These are phyloP conservation scores for Maudiozyma serrabonitensis DNA, from an alignment of 805 yeast genomes.

Conservation along the genomic window DNA sequence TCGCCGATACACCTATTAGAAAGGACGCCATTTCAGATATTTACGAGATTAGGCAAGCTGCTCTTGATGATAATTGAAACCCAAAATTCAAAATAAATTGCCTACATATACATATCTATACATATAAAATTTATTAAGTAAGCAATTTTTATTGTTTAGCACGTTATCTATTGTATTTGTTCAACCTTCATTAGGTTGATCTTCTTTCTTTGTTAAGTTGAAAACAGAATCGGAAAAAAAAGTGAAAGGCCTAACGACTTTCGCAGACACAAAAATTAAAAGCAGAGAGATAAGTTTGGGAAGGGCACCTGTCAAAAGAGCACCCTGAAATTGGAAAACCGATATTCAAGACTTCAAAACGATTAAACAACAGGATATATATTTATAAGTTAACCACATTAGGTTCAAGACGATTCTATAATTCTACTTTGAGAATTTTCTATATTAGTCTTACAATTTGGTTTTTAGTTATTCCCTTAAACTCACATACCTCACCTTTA, in stretches of 20 bases:
- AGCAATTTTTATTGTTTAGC: not conserved
- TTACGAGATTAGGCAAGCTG: slow-evolving; percentile 37
- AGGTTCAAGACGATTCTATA: too few species aligned
- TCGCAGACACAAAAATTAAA: not conserved
- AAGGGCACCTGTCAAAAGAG: not conserved
- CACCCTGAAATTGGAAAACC: not conserved
- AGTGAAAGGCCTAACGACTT: too few species aligned
- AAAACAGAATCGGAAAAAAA: too few species aligned
- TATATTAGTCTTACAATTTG: too few species aligned
- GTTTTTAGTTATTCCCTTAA: too few species aligned
- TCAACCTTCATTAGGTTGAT: too few species aligned
- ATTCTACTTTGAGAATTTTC: too few species aligned
- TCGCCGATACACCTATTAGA: slow-evolving; percentile 33
- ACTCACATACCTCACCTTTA: not conserved
- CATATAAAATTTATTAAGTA: not conserved
- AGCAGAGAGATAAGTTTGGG: too few species aligned
- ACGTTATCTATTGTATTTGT: too few species aligned
- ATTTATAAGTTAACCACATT: too few species aligned
- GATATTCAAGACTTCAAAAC: not conserved
- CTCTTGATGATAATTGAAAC: slow-evolving; percentile 28
- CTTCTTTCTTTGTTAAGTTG: too few species aligned
- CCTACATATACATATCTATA: not conserved
- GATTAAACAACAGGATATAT: too few species aligned
- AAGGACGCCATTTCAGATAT: slow-evolving; percentile 30
- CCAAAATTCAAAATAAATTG: not conserved